Conservation (phyloP, 345 rosid species). For the Mangifera indica region DNA sequence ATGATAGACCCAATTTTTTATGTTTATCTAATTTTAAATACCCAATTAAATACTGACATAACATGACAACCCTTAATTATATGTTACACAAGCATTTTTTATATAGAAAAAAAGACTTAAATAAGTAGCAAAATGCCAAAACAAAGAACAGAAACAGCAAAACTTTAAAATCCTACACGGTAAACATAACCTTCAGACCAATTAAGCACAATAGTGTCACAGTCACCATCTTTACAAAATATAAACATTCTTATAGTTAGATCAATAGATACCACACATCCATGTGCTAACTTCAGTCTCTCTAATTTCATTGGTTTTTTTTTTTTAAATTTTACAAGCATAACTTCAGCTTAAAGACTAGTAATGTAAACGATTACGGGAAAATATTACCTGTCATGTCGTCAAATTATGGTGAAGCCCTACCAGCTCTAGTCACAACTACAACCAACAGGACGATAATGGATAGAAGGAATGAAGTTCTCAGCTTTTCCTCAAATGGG, state of each 20-base stretch:
- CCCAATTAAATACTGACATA: no score
- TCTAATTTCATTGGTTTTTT: not conserved
- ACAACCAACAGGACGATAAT: constrained; percentile 69
- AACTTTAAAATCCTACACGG: not conserved
- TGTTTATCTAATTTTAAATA: no score
- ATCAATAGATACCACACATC: not conserved
- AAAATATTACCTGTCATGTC: constrained; percentile 36
- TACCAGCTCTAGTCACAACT: constrained; percentile 52
- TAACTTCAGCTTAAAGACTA: not conserved
- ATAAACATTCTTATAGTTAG: not conserved
- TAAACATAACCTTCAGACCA: not conserved
- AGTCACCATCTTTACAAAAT: constrained; percentile 3
- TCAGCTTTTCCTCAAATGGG: constrained; percentile 58
- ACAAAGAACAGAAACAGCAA: not conserved
- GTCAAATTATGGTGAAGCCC: constrained; percentile 58
- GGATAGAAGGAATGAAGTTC: constrained; percentile 63
- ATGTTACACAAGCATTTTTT: no score
- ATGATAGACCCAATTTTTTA: no score
- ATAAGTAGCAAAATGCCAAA: not conserved
- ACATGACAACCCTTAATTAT: no score
- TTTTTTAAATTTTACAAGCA: not conserved
- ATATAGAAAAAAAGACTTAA: no score
- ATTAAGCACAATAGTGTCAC: not conserved
- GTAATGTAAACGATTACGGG: not conserved
- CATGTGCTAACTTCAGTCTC: not conserved